phyloP scores from a whole-genome alignment of 805 yeast genomes.

The Monosporozyma aerobia region DNA sequence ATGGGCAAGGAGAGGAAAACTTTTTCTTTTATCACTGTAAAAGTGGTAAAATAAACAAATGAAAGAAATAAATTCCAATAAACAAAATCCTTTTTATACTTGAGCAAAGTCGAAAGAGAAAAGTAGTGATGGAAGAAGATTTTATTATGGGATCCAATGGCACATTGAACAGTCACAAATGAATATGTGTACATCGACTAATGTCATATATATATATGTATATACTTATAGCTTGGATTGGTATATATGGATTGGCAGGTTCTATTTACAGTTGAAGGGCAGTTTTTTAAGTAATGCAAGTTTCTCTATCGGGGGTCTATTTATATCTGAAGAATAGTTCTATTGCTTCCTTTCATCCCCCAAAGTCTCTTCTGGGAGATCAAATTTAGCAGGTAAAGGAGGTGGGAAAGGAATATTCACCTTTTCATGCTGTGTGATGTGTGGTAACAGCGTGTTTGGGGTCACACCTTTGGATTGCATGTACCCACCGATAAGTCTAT shows the following conservation, averaged over 20 bases:
- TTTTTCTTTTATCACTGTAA: too few relatives aligned
- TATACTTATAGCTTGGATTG: too few relatives aligned
- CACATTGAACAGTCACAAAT: too few relatives aligned
- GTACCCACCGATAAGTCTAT: constrained; percentile 48
- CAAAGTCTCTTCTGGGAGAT: background rate
- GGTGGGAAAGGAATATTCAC: background rate
- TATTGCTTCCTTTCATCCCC: background rate
- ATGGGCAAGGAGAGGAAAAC: too few relatives aligned
- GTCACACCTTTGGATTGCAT: constrained; percentile 37
- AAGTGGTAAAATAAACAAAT: background rate
- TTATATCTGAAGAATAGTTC: background rate
- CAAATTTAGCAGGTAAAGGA: background rate
- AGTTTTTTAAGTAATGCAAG: too few relatives aligned
- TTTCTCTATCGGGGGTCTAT: background rate
- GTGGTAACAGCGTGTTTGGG: constrained; percentile 38
- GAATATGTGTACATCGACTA: too few relatives aligned
- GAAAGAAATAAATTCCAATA: background rate
- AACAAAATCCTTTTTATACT: too few relatives aligned
- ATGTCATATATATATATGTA: too few relatives aligned
- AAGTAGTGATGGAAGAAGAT: too few relatives aligned
- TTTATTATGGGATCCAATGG: too few relatives aligned
- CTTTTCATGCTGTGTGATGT: constrained; percentile 8
- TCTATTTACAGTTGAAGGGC: background rate
- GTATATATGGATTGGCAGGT: background rate
- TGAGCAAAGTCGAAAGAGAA: too few relatives aligned